Evolutionary conservation across 2,329 filamentous ascomycete genomes (phyloP).

Genomic region (Aspergillus bombycis): DNA sequence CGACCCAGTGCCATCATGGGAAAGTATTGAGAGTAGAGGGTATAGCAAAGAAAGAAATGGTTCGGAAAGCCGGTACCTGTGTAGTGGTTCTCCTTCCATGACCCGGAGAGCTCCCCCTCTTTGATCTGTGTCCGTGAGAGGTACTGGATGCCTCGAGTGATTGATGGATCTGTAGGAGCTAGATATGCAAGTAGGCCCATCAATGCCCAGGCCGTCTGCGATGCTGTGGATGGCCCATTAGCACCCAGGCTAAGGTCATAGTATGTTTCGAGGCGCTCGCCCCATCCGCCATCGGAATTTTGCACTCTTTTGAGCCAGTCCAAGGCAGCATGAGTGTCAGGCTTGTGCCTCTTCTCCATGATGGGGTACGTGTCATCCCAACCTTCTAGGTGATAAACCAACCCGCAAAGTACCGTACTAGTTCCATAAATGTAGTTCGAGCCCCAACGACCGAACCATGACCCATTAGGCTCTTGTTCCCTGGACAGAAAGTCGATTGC

Average conservation of each 20-base stretch:
- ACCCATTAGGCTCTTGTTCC: slow-evolving; percentile 28
- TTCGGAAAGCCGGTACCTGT: slow-evolving; percentile 30
- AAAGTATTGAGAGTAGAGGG: slow-evolving; percentile 13
- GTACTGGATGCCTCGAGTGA: slow-evolving; percentile 21
- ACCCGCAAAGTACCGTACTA: slow-evolving; percentile 32
- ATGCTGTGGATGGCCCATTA: slow-evolving; percentile 27
- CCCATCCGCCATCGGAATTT: slow-evolving; percentile 37
- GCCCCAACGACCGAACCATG: slow-evolving; percentile 39
- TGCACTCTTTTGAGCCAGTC: slow-evolving; percentile 29
- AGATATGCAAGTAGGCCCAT: slow-evolving; percentile 27
- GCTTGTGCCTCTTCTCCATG: neutral
- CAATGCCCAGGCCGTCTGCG: slow-evolving; percentile 38
- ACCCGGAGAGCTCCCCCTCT: neutral
- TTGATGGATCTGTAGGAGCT: slow-evolving; percentile 5
- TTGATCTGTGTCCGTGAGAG: slow-evolving; percentile 14
- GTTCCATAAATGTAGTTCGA: slow-evolving; percentile 41
- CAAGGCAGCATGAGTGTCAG: slow-evolving; percentile 8
- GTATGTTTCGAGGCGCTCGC: slow-evolving; percentile 29
- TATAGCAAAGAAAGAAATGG: slow-evolving; percentile 14
- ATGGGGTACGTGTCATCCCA: neutral
- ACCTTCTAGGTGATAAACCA: slow-evolving; percentile 10
- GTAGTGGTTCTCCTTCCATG: slow-evolving; percentile 22
- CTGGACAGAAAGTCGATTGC: neutral
- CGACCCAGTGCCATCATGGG: slow-evolving; percentile 16
- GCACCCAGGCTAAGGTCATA: slow-evolving; percentile 15